Evolutionary conservation across 2,329 filamentous ascomycete genomes (phyloP).

Genomic region (Aphanoascus verrucosus): DNA sequence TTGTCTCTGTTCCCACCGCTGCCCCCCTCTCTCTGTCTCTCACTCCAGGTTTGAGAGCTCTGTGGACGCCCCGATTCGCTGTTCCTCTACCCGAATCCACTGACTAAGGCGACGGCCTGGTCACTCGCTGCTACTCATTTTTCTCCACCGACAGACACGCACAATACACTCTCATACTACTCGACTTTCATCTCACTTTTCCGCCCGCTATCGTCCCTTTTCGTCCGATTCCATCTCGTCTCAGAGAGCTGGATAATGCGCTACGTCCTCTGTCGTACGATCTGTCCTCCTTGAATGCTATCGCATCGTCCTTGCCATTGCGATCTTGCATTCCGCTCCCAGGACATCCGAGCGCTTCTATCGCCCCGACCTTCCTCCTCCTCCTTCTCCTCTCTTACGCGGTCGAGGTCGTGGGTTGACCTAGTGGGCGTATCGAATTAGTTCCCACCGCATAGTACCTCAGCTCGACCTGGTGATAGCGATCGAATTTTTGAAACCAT

Average conservation of each 20-base stretch:
- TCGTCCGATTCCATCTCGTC: background rate
- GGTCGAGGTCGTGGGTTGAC: background rate
- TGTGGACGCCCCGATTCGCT: slow-evolving; percentile 6
- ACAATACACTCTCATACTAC: background rate
- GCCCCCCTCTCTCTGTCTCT: background rate
- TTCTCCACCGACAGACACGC: slow-evolving; percentile 3
- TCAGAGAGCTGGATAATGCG: background rate
- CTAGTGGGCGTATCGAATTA: background rate
- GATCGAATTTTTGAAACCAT: slow-evolving; percentile 39
- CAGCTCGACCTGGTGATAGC: background rate
- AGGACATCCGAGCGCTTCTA: background rate
- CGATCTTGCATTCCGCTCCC: background rate
- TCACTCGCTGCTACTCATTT: background rate
- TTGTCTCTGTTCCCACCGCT: slow-evolving; percentile 8
- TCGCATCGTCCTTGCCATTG: background rate
- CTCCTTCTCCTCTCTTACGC: background rate
- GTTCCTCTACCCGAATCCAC: slow-evolving; percentile 4
- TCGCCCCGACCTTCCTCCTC: background rate
- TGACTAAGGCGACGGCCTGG: slow-evolving; percentile 1
- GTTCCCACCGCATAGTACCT: background rate
- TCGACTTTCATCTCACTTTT: background rate
- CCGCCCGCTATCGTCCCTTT: slow-evolving; percentile 4
- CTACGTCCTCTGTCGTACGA: background rate
- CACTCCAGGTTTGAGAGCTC: slow-evolving; percentile 9
- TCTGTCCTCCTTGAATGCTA: background rate